phyloP scores from a whole-genome alignment of 108 stramenopile genomes.

The Stephanodiscus minutulus region DNA sequence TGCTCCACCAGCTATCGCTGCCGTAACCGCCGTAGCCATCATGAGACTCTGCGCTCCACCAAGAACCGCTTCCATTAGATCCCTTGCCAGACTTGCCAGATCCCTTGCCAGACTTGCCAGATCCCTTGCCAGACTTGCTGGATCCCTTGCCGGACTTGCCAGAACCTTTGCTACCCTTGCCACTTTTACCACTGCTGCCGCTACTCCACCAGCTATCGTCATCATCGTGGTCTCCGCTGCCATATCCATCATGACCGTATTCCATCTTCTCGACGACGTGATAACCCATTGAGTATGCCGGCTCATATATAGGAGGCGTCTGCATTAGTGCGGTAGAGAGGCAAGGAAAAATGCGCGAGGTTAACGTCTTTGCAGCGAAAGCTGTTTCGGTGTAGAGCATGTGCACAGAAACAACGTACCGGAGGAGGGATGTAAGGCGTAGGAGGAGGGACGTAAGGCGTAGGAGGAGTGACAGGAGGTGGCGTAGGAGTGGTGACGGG shows the following conservation, averaged over 20 bases:
- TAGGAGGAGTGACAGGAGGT: no score
- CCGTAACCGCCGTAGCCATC: background rate
- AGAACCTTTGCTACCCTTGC: background rate
- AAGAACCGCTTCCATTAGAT: no score
- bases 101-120: no score
- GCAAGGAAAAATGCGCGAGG: background rate
- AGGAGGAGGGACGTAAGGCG: no score
- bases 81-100: no score
- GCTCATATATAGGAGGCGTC: background rate
- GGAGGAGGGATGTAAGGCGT: no score
- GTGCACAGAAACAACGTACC: no score
- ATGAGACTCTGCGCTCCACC: background rate
- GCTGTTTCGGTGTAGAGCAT: no score
- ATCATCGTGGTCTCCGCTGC: background rate
- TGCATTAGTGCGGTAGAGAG: background rate
- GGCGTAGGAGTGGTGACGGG: no score
- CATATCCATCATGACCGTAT: no score
- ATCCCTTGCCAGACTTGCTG: background rate
- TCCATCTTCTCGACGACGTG: background rate
- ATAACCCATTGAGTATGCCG: background rate
- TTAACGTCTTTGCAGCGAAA: background rate
- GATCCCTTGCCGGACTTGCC: background rate
- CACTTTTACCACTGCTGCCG: background rate
- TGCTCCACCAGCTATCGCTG: no score
- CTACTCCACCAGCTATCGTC: no score